phyloP scores from a whole-genome alignment of 306 rosid genomes.

The Luffa aegyptiaca region DNA sequence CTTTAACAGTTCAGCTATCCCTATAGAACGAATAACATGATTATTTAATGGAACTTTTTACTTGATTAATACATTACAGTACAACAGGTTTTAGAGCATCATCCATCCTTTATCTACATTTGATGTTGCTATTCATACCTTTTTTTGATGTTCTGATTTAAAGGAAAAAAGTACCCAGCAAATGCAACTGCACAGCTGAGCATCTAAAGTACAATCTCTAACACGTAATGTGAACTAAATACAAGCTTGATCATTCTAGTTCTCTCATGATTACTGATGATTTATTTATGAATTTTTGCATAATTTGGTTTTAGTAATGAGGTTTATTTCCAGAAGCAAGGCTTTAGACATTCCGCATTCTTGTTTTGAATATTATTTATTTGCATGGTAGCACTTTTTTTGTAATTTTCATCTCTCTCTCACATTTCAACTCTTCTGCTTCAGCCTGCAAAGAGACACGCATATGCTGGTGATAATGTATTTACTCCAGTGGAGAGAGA shows the following conservation, averaged over 20 bases:
- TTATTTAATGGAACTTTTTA: background rate
- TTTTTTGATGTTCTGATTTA: background rate
- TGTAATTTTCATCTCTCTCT: background rate
- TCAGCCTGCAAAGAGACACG: conserved; percentile 81
- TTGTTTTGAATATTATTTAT: background rate
- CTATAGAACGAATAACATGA: background rate
- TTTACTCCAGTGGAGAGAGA: conserved; percentile 88
- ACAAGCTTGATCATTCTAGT: background rate
- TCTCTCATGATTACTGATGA: background rate
- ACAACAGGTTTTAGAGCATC: background rate
- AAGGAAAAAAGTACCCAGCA: background rate
- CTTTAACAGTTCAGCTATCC: background rate
- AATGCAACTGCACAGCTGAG: background rate
- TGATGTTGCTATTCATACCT: background rate
- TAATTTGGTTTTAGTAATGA: background rate
- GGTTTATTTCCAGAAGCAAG: background rate
- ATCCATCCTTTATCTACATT: background rate
- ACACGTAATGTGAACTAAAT: background rate
- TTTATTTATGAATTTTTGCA: background rate
- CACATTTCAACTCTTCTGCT: conserved; percentile 7
- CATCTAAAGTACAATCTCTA: background rate
- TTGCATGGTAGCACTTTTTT: background rate
- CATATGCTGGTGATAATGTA: conserved; percentile 69
- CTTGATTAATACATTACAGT: background rate
- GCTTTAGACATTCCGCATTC: background rate